phyloP scores from a whole-genome alignment of 805 yeast species.

The Pichia nanzhaoensis region DNA sequence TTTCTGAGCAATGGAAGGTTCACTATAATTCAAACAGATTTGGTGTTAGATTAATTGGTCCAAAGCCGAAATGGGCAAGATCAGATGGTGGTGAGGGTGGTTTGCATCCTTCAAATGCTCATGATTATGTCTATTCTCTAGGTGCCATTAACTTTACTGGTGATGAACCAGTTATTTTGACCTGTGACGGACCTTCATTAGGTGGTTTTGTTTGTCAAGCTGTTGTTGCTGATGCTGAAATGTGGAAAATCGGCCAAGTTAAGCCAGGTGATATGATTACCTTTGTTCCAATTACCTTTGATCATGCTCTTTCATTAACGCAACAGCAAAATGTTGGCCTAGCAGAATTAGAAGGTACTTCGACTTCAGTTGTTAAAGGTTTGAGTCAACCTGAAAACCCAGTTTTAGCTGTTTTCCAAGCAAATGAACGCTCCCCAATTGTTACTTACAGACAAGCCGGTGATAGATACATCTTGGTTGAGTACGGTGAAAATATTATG shows the following conservation, averaged over 20 bases:
- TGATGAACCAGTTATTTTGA: slow-evolving; percentile 94
- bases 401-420: slow-evolving; percentile 48
- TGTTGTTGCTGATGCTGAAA: slow-evolving; percentile 89
- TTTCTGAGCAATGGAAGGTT: slow-evolving; percentile 78
- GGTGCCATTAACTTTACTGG: slow-evolving; percentile 98
- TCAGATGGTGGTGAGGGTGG: slow-evolving; percentile 97
- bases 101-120: slow-evolving; percentile 96
- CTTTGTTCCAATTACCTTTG: slow-evolving; percentile 71
- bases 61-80: slow-evolving; percentile 97
- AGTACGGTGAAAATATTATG: slow-evolving; percentile 85
- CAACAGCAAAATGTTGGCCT: slow-evolving; percentile 51
- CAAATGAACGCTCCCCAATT: slow-evolving; percentile 48
- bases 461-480: slow-evolving; percentile 85
- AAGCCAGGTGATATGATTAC: slow-evolving; percentile 86
- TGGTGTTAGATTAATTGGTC: slow-evolving; percentile 91
- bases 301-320: slow-evolving; percentile 61
- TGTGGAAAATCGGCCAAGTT: slow-evolving; percentile 98
- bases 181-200: slow-evolving; percentile 95
- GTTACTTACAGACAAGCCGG: slow-evolving; percentile 95
- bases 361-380: slow-evolving; percentile 26
- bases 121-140: slow-evolving; percentile 91
- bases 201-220: slow-evolving; percentile 98
- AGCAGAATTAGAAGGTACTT: slow-evolving; percentile 36
- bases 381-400: slow-evolving; percentile 57
- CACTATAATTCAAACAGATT: slow-evolving; percentile 96